Base-by-base conservation (phyloP, 2,329 filamentous ascomycete genomes). In the Ophiocordyceps sinensis region DNA sequence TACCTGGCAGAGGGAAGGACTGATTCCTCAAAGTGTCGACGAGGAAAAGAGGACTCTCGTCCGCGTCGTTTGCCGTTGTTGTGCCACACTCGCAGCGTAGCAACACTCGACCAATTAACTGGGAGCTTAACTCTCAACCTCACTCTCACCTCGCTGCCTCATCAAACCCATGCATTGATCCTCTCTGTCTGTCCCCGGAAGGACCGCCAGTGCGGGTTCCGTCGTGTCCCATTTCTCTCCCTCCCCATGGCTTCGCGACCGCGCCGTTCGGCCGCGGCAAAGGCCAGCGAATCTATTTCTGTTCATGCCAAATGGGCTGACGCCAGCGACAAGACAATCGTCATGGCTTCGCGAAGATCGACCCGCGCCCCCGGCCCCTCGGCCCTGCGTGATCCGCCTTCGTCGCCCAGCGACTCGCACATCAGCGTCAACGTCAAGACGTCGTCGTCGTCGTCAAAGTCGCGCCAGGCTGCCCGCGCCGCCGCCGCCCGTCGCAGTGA, bases 301-400 rank as follows among this genome's bases (percentile, higher is more conserved):
- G 61, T 58, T 42, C 60, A 64, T 45, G 58, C 59, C 43, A 61
- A 52, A 54, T 61, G 58, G 59, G 58, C 61, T 64, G 57, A 64
- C 58, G 54, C 54, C 44, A 55, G 51, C 46, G 59, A 60, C 48
- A 59, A 52, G 46, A 45, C 41, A 37, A 63, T 53, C 53, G 63
- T 53, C 54, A 73, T 74, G 69, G 68, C 71, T 39, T 66, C 70
- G 42, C 66, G 71, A 52, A 65, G 71, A 49, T 66, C 67, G 40
- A 67, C 67, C 50, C 64, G 69, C 53, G 60, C 56, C 49, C 63
- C 58, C 46, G 64, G 58, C 43, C 60, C 62, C 47, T 58, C 61
- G 28, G 56, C 62, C 34, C 61, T 64, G 37, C 64, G 67, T 53
- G 66, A 65, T 44, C 61, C 61, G 45, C 64, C 62, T 15, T 69